phyloP scores from a whole-genome alignment of 371 early-diverging fungal genomes.

The Fennellomyces sp. region DNA sequence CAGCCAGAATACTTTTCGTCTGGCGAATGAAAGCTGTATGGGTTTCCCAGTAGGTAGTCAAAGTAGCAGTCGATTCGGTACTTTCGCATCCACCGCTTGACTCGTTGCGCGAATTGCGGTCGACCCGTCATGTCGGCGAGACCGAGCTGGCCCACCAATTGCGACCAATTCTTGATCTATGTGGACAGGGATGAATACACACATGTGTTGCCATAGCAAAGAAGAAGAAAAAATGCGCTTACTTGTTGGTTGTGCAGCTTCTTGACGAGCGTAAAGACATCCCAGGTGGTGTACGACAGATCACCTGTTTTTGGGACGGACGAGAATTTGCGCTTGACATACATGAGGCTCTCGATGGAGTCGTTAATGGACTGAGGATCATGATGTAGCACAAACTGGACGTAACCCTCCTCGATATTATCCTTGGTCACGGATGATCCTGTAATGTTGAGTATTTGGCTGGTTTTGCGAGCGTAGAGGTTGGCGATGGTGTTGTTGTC shows the following conservation, averaged over 20 bases:
- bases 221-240: too few relatives aligned
- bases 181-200: too few relatives aligned
- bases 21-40: constrained; percentile 34
- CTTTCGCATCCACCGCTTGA: constrained; percentile 55
- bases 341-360: constrained; percentile 42
- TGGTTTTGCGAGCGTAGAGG: neutral
- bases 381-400: constrained; percentile 46
- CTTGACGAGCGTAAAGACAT: constrained; percentile 45
- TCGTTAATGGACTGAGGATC: constrained; percentile 40
- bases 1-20: constrained; percentile 41
- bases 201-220: too few relatives aligned
- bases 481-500: neutral
- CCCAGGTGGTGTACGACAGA: constrained; percentile 49
- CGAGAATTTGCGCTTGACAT: constrained; percentile 43
- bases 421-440: constrained; percentile 39
- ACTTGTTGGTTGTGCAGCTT: constrained; percentile 49
- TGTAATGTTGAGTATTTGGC: constrained; percentile 15
- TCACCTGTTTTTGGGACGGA: constrained; percentile 51
- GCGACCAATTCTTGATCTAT: constrained; percentile 59
- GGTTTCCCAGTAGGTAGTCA: constrained; percentile 50
- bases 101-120: constrained; percentile 54
- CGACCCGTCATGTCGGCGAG: constrained; percentile 44
- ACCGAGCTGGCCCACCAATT: constrained; percentile 50
- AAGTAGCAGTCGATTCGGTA: constrained; percentile 54
- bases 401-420: constrained; percentile 48